Percentiles rank a stretch among this genome's conserved stretches.
Evolutionary conservation across 352 stramenopile genomes (phyloP).

Genomic region (Globisporangium megalacanthum): DNA sequence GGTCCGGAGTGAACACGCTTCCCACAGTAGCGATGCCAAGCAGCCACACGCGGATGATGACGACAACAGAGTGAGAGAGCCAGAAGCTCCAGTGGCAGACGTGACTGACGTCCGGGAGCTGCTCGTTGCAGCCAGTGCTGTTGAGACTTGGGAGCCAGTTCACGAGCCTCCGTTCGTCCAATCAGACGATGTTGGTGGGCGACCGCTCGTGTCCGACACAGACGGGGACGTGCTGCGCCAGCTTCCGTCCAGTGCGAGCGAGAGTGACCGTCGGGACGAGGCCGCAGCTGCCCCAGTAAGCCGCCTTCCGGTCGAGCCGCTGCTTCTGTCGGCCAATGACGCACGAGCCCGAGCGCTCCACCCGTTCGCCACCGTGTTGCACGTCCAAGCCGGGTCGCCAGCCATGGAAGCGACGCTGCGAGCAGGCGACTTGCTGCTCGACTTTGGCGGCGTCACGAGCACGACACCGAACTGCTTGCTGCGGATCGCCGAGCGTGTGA

Average conservation of each 20-base stretch:
- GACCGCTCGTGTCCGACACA: too few relatives aligned
- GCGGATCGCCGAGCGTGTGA: slow-evolving; percentile 41
- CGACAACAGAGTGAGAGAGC: too few relatives aligned
- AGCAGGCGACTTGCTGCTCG: slow-evolving; percentile 35
- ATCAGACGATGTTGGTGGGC: too few relatives aligned
- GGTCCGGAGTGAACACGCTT: too few relatives aligned
- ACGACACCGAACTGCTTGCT: slow-evolving; percentile 45
- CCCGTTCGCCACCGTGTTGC: slow-evolving; percentile 48
- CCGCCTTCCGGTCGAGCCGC: not conserved
- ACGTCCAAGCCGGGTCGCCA: slow-evolving; percentile 32
- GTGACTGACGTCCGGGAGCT: not conserved
- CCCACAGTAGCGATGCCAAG: not conserved
- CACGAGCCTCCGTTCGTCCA: not conserved
- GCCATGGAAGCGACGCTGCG: slow-evolving; percentile 38
- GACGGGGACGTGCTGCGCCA: too few relatives aligned
- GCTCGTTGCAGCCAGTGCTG: not conserved
- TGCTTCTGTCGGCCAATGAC: not conserved
- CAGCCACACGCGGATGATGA: too few relatives aligned
- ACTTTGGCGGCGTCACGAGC: slow-evolving; percentile 44
- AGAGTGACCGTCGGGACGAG: not conserved
- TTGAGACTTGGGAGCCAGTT: not conserved
- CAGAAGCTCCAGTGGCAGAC: too few relatives aligned
- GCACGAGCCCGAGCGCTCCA: slow-evolving; percentile 4
- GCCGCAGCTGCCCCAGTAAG: too few relatives aligned
- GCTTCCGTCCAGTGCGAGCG: too few relatives aligned